Evolutionary conservation across 441 rosid genomes (phyloP).

Genomic region (Croton setiger): DNA sequence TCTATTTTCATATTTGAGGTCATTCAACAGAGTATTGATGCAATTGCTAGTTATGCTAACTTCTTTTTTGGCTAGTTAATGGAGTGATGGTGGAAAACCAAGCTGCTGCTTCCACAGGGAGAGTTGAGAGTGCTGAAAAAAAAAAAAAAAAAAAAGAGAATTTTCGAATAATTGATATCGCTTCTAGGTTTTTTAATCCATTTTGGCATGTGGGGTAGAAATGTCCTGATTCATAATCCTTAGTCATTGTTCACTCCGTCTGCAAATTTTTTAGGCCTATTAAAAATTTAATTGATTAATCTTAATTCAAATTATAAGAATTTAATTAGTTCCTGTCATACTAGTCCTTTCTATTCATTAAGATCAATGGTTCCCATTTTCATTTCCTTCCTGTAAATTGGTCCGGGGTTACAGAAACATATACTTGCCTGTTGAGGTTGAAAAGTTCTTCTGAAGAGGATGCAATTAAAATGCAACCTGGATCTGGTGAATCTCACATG

Average conservation of each 20-base stretch:
- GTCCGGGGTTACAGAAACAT: conserved; percentile 55
- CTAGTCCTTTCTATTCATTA: conserved; percentile 17
- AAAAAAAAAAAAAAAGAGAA: not conserved
- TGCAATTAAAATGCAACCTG: conserved; percentile 69
- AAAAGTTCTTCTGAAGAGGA: conserved; percentile 85
- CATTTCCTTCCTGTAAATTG: conserved; percentile 20
- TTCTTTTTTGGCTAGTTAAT: not conserved
- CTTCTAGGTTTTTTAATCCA: not conserved
- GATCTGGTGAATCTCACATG: conserved; percentile 70
- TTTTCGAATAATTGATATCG: not conserved
- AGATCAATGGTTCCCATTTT: conserved; percentile 3
- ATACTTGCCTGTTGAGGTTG: conserved; percentile 62
- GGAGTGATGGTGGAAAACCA: not conserved
- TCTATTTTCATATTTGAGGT: not conserved
- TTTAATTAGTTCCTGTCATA: conserved; percentile 5
- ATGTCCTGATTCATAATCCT: conserved; percentile 9
- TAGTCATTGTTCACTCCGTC: not conserved
- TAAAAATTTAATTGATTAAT: not conserved
- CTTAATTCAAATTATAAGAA: not conserved
- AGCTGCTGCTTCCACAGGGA: not conserved
- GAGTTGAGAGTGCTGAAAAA: not conserved
- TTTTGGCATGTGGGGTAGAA: not conserved
- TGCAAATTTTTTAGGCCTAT: not conserved
- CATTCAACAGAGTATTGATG: not conserved
- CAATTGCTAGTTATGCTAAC: not conserved